phyloP scores from a whole-genome alignment of 352 stramenopile species.

The Phytophthora melonis region DNA sequence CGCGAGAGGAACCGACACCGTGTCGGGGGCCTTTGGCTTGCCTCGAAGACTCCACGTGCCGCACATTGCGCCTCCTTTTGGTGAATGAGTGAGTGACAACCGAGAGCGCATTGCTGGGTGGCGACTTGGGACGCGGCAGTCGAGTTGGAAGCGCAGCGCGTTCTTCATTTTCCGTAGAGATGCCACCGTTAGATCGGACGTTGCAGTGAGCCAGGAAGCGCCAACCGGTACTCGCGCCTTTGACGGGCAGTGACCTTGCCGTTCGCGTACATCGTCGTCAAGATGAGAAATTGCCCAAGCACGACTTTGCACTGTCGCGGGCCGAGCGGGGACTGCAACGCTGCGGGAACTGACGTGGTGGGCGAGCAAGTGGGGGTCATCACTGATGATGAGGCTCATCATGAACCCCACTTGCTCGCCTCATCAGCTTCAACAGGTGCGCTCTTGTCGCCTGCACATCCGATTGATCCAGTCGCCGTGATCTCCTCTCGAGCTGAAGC shows the following conservation, averaged over 20 bases:
- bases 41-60: slow-evolving; percentile 12
- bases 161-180: not conserved
- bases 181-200: not conserved
- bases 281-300: not conserved
- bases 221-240: not conserved
- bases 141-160: not conserved
- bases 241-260: not conserved
- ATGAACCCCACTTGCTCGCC: too few relatives aligned
- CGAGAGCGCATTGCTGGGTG: not conserved
- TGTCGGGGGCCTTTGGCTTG: not conserved
- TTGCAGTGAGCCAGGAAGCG: not conserved
- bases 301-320: not conserved
- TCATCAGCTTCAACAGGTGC: too few relatives aligned
- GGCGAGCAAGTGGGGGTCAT: too few relatives aligned
- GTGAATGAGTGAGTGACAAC: slow-evolving; percentile 13
- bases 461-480: not conserved
- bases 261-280: not conserved
- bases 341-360: not conserved
- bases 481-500: too few relatives aligned
- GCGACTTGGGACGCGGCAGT: slow-evolving; percentile 18
- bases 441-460: too few relatives aligned
- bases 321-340: not conserved
- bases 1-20: not conserved
- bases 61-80: slow-evolving; percentile 15
- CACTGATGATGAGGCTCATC: too few relatives aligned